phyloP scores from a whole-genome alignment of 345 rosid genomes.

The Bruguiera gymnorhiza region DNA sequence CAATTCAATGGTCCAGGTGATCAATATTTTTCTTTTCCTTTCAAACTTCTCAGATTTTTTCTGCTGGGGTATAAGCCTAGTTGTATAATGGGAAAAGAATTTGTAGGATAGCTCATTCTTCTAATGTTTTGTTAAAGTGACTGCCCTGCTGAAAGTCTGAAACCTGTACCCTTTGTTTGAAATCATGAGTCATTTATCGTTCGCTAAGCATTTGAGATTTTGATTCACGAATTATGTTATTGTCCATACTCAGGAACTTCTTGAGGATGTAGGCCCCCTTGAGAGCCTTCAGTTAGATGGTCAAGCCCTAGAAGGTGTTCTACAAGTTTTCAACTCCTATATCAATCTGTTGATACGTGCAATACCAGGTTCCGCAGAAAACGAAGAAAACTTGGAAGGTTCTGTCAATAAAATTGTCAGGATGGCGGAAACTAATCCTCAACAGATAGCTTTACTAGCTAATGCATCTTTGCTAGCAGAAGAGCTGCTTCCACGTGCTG shows the following conservation, averaged over 20 bases:
- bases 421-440: slow-evolving; percentile 75
- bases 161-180: too few relatives aligned
- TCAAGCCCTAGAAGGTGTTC: slow-evolving; percentile 69
- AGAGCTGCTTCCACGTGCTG: slow-evolving; percentile 80
- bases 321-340: slow-evolving; percentile 63
- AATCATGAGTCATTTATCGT: too few relatives aligned
- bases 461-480: slow-evolving; percentile 83
- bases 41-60: not conserved
- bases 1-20: slow-evolving; percentile 80
- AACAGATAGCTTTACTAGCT: slow-evolving; percentile 79
- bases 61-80: not conserved
- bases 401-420: slow-evolving; percentile 56
- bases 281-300: slow-evolving; percentile 75
- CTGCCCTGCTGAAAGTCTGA: too few relatives aligned
- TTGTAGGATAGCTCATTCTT: too few relatives aligned
- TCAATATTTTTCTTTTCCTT: slow-evolving; percentile 11
- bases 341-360: slow-evolving; percentile 74
- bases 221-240: slow-evolving; percentile 2
- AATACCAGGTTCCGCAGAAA: slow-evolving; percentile 67
- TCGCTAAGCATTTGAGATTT: not conserved
- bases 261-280: slow-evolving; percentile 79
- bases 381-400: slow-evolving; percentile 59
- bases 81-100: too few relatives aligned
- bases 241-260: slow-evolving; percentile 47
- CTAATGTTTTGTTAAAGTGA: too few relatives aligned